Percentiles rank a stretch among this genome's conserved stretches.
Conservation (phyloP, 345 rosid species). For the Gossypium turneri region DNA sequence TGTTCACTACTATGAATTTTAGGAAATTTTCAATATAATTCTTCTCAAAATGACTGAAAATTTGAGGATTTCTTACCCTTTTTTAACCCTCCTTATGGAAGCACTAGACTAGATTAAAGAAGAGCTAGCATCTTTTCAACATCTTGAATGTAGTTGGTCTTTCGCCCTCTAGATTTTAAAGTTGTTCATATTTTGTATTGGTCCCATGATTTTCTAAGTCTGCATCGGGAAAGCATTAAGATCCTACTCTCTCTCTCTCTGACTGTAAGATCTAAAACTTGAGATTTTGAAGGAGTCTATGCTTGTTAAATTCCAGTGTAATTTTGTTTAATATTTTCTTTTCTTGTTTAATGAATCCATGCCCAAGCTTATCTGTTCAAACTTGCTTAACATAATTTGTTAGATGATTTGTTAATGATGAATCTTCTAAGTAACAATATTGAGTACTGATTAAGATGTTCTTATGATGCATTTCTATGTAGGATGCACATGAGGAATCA, state of each 20-base stretch:
- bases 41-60: background rate
- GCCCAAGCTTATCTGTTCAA: background rate
- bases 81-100: background rate
- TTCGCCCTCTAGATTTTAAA: background rate
- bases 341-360: background rate
- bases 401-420: background rate
- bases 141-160: background rate
- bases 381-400: background rate
- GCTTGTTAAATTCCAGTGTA: slow-evolving; percentile 1
- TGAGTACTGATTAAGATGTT: background rate
- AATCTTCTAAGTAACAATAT: background rate
- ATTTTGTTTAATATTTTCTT: background rate
- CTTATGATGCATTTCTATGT: slow-evolving; percentile 20
- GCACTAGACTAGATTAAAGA: background rate
- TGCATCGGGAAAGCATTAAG: background rate
- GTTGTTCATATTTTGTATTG: background rate
- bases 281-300: background rate
- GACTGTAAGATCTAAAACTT: background rate
- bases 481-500: slow-evolving; percentile 82
- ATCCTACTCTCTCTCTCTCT: background rate
- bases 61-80: background rate
- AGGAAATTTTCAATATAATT: background rate
- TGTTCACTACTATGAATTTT: background rate
- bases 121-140: background rate
- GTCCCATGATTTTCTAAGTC: background rate